phyloP scores from a whole-genome alignment of 495 filamentous ascomycete genomes.

The Aspergillus sclerotioniger region DNA sequence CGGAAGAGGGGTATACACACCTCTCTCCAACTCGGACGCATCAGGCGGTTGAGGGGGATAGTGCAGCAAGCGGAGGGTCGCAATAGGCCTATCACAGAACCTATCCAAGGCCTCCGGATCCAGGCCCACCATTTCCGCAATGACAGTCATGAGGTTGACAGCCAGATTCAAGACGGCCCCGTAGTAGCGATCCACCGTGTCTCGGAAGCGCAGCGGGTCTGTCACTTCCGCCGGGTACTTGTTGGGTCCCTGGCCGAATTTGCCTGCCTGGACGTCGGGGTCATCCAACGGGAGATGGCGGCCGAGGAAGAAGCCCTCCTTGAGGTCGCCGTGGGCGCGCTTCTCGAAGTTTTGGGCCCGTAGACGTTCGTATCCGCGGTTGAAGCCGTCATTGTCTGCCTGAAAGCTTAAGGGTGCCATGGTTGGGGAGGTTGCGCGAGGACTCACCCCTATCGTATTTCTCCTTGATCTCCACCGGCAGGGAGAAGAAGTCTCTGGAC shows the following conservation, averaged over 20 bases:
- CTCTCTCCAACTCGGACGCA: conserved; percentile 21
- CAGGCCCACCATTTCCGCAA: conserved; percentile 41
- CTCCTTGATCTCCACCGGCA: conserved; percentile 58
- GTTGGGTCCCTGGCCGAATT: conserved; percentile 45
- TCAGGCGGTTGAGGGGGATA: conserved; percentile 45
- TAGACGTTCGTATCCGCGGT: conserved; percentile 45
- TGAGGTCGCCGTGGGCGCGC: conserved; percentile 37
- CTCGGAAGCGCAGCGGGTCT: conserved; percentile 32
- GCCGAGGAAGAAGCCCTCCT: conserved; percentile 48
- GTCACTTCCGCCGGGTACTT: conserved; percentile 39
- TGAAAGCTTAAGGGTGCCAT: background rate
- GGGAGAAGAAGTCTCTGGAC: conserved; percentile 70
- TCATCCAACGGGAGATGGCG: conserved; percentile 35
- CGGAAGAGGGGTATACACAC: background rate
- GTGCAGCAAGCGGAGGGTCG: conserved; percentile 41
- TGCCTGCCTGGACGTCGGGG: conserved; percentile 29
- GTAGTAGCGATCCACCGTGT: conserved; percentile 31
- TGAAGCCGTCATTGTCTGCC: conserved; percentile 18
- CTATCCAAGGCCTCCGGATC: conserved; percentile 36
- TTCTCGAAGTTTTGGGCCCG: conserved; percentile 45
- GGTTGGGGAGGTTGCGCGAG: background rate
- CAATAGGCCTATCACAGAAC: conserved; percentile 33
- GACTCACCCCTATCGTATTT: conserved; percentile 17
- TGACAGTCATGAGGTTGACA: conserved; percentile 28
- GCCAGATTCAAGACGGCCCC: conserved; percentile 40